phyloP scores from a whole-genome alignment of 2,329 filamentous ascomycete genomes.

The Triangularia setosa region DNA sequence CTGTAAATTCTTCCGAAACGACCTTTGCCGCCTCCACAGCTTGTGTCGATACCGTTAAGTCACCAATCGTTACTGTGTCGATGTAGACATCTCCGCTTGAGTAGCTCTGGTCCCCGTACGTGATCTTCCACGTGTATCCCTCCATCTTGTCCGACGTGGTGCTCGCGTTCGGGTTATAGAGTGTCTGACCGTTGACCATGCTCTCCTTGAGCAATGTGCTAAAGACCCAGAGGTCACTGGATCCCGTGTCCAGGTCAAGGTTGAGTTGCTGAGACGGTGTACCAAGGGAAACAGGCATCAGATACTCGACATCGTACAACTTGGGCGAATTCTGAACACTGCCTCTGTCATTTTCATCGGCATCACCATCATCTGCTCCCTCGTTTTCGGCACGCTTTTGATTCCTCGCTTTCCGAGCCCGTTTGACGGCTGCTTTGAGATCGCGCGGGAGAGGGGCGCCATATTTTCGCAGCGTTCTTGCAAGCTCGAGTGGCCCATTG shows the following conservation, averaged over 20 bases:
- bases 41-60: slow-evolving; percentile 37
- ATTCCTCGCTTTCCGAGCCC: slow-evolving; percentile 8
- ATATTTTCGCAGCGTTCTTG: slow-evolving; percentile 38
- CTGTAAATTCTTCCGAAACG: slow-evolving; percentile 39
- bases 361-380: not conserved
- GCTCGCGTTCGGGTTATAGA: slow-evolving; percentile 39
- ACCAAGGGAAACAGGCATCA: slow-evolving; percentile 40
- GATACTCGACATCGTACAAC: slow-evolving; percentile 35
- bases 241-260: slow-evolving; percentile 34
- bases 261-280: slow-evolving; percentile 31
- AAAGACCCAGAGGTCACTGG: slow-evolving; percentile 44
- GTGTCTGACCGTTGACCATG: slow-evolving; percentile 36
- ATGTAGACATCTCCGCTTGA: slow-evolving; percentile 42
- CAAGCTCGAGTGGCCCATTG: slow-evolving; percentile 34
- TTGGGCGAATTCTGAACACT: slow-evolving; percentile 29
- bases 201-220: slow-evolving; percentile 33
- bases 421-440: slow-evolving; percentile 28
- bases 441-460: slow-evolving; percentile 32
- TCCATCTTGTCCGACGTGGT: slow-evolving; percentile 35
- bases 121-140: slow-evolving; percentile 39
- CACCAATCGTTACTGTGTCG: slow-evolving; percentile 41
- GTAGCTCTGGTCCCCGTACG: slow-evolving; percentile 42
- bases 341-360: slow-evolving; percentile 18
- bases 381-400: not conserved
- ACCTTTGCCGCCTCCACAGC: slow-evolving; percentile 41